Percentiles rank a stretch among this genome's conserved stretches.
Conservation (phyloP, 495 filamentous ascomycete species). For the Tuber borchii region DNA sequence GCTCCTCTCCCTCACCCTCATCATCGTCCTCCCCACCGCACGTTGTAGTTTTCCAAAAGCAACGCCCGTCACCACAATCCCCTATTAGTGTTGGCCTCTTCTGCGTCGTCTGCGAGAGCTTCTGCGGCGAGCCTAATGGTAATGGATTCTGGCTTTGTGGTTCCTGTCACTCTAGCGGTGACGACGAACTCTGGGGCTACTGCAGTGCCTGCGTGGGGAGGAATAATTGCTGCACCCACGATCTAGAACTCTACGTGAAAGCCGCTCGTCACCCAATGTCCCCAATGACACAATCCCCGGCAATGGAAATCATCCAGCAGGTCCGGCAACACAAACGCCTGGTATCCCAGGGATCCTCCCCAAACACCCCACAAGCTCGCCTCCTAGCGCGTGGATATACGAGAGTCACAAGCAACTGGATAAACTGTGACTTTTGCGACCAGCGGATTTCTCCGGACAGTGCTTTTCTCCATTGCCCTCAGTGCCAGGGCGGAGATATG, state of each 20-base stretch:
- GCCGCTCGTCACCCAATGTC: not conserved
- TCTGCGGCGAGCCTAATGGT: constrained; percentile 26
- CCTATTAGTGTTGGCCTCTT: constrained; percentile 27
- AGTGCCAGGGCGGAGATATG: constrained; percentile 11
- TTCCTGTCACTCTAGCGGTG: constrained; percentile 9
- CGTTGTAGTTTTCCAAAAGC: constrained; percentile 9
- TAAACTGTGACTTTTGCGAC: constrained; percentile 13
- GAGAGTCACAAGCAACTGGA: not conserved
- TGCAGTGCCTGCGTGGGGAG: constrained; percentile 25
- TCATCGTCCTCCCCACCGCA: constrained; percentile 1
- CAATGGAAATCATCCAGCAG: not conserved
- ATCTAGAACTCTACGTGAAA: constrained; percentile 30
- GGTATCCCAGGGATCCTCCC: not conserved
- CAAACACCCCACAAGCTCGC: not conserved
- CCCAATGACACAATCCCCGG: not conserved
- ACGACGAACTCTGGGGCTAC: constrained; percentile 18
- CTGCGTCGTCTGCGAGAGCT: constrained; percentile 38
- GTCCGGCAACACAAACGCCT: not conserved
- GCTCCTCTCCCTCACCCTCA: not conserved
- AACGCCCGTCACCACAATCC: constrained; percentile 8
- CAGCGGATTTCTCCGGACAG: constrained; percentile 4
- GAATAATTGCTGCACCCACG: constrained; percentile 34
- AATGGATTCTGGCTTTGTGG: constrained; percentile 28
- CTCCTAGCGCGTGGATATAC: constrained; percentile 14
- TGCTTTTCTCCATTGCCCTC: constrained; percentile 30